Percentiles rank a stretch among this genome's conserved stretches.
These are phyloP conservation scores for Ophiostoma angusticollis DNA, from an alignment of 2,329 filamentous ascomycete genomes.

Conservation along the genomic window DNA sequence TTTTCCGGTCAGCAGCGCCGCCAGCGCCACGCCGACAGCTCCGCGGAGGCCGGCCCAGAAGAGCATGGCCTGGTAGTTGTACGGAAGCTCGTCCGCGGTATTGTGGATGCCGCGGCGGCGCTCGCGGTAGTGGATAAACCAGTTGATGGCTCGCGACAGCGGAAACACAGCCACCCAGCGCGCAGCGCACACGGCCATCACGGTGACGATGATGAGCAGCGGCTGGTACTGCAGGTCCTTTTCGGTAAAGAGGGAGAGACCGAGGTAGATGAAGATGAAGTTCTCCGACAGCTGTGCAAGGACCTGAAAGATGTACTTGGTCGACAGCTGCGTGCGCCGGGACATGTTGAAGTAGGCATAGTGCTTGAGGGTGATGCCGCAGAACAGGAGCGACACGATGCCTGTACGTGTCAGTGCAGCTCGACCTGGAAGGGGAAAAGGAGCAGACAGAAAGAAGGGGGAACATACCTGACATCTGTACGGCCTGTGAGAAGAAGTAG, in stretches of 20 bases:
- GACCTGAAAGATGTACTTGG: constrained; percentile 93
- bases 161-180: constrained; percentile 93
- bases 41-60: constrained; percentile 96
- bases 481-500: constrained; percentile 94
- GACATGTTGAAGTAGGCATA: constrained; percentile 99
- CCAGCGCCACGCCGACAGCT: constrained; percentile 88
- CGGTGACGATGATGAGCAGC: constrained; percentile 84
- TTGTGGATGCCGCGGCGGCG: constrained; percentile 58
- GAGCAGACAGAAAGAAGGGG: background rate
- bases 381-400: constrained; percentile 93
- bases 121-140: constrained; percentile 78
- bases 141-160: constrained; percentile 79
- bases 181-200: constrained; percentile 81
- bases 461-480: constrained; percentile 80
- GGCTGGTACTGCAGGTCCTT: constrained; percentile 81
- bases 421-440: constrained; percentile 2
- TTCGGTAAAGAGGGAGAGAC: constrained; percentile 88
- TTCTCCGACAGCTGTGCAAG: constrained; percentile 94
- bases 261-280: constrained; percentile 99
- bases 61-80: constrained; percentile 98
- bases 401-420: constrained; percentile 37
- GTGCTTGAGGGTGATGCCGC: constrained; percentile 95
- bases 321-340: constrained; percentile 87
- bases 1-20: constrained; percentile 71
- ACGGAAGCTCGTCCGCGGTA: constrained; percentile 76